Base-by-base conservation (phyloP, 352 stramenopile genomes). In the Aphanomyces cochlioides region DNA sequence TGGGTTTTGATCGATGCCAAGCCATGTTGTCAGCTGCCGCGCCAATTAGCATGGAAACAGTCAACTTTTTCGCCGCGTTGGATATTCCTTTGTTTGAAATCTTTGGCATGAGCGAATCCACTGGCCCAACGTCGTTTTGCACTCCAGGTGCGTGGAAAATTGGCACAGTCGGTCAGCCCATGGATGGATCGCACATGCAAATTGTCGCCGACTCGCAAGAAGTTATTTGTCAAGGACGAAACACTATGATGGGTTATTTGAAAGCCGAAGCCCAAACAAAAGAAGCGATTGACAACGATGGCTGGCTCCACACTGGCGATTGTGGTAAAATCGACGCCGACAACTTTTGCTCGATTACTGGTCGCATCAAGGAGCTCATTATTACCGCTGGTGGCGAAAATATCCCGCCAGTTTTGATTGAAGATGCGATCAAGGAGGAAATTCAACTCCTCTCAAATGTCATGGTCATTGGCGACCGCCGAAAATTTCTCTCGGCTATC, bases 351-450 rank as follows among this genome's bases (percentile, higher is more conserved):
- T 72, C 56, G 21, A 90, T 93, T 64, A 93, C 85, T 6, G 85
- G 85, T 34, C 79, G 85, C 34, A 84, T 92, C 73, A 93, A 93
- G 64, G 85, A 93, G 63, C 69, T 92, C 36, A 92, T 92, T 69
- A 89, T 83, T 59, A 90, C 83, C 3, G 85, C 85, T n/a, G 85
- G 85, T 47, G 85, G 85, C 57, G 85, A 93, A 57, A 93, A 93
- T 72, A 84, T 93, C 41, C 72, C 85, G 3, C 85, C 85, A 12
- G 77, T 82, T 2, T 72, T 76, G 40, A 78, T 89, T 37, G 82
- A 89, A 56, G 61, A 89, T 71, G 73, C 81, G 21, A 70, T 92
- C 54, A 90, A 89, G 75, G 58, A 66, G 7, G 67, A 74, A 12
- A 68, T 88, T n/a, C 65, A 75, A 13, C 72, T 66, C 47, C 57